Base-by-base conservation (phyloP, 495 filamentous ascomycete species). In the Hypoxylon subgilvum region DNA sequence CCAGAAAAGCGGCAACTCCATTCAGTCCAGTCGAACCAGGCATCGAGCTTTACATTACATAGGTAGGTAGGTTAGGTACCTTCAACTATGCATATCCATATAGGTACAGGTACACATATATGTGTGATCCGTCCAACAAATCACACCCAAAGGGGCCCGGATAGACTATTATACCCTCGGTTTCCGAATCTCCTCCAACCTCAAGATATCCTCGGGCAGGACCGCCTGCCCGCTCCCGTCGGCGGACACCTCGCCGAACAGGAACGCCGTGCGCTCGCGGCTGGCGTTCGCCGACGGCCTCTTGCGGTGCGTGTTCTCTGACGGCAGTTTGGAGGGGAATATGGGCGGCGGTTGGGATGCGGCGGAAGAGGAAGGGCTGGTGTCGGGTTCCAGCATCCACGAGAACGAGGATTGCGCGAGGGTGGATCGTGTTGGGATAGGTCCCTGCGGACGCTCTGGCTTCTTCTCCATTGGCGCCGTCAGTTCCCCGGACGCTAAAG, bases 381-480 rank as follows among this genome's bases (percentile, higher is more conserved):
- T 17, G 59, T 80, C 80, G 12, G 80, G 79, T 39, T 84, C 84
- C 1, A 98, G 80, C 92, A 98, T 97, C 92, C 92, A 98, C 8
- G 92, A 88, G 69, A 96, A 97, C 6, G 86, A 88, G 21, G 92
- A 91, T 56, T 96, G 86, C 12, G 91, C 87, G 12, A 98, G 77
- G 12, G 80, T 81, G 12, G 87, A 87, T 9, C 89, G 79, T 2
- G 83, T 81, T 0, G 79, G 81, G n/a, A 82, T 75, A 3, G 42
- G 44, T 12, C 46, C 39, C 28, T 47, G 62, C 9, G 63, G 57
- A 16, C 48, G 39, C 35, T 41, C 18, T 18, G 44, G 39, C 10
- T 49, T 39, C 48, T 63, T 63, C 23, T 59, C 60, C 14, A 57
- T 43, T 10, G 53, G 35, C 0, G 61, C 47, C 16, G 25, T 40